These are phyloP conservation scores for Russula abietina DNA, from an alignment of 768 basidiomycete genomes.

Conservation along the genomic window DNA sequence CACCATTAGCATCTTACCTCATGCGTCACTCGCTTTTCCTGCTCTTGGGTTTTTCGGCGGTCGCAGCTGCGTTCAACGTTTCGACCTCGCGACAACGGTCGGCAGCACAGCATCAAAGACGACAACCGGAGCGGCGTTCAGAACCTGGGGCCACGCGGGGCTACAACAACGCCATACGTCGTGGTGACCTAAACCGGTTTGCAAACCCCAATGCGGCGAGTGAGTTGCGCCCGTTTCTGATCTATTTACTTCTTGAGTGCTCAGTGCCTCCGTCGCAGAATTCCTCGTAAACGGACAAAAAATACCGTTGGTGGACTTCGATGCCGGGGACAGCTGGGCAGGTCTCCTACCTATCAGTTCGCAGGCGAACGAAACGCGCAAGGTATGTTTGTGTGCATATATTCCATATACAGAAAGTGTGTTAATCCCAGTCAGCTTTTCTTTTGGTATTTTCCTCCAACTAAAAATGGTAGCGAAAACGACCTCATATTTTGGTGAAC, in stretches of 20 bases:
- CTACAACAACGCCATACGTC: not conserved
- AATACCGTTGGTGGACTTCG: slow-evolving; percentile 22
- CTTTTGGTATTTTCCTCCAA: slow-evolving; percentile 25
- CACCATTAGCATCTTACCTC: not conserved
- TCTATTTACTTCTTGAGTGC: not conserved
- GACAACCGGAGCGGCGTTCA: not conserved
- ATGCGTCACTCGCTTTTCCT: not conserved
- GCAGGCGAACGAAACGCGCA: slow-evolving; percentile 16
- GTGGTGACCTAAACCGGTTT: not conserved
- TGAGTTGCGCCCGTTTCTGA: slow-evolving; percentile 1
- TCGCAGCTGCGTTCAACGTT: not conserved
- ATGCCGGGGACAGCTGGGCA: slow-evolving; percentile 23
- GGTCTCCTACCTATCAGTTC: slow-evolving; percentile 24
- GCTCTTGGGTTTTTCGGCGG: not conserved
- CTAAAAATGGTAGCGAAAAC: slow-evolving; percentile 13
- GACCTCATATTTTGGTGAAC: slow-evolving; percentile 25
- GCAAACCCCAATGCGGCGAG: slow-evolving; percentile 6
- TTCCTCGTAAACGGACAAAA: slow-evolving; percentile 17
- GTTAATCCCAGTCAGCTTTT: slow-evolving; percentile 12
- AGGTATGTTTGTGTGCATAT: slow-evolving; percentile 10
- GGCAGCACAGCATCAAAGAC: not conserved
- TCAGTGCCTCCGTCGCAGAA: not conserved
- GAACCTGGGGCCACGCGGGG: not conserved
- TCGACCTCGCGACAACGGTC: not conserved
- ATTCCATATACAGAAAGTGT: not conserved